These are phyloP conservation scores for Pseudonitzschia multistriata DNA, from an alignment of 108 stramenopile genomes.

Conservation along the genomic window DNA sequence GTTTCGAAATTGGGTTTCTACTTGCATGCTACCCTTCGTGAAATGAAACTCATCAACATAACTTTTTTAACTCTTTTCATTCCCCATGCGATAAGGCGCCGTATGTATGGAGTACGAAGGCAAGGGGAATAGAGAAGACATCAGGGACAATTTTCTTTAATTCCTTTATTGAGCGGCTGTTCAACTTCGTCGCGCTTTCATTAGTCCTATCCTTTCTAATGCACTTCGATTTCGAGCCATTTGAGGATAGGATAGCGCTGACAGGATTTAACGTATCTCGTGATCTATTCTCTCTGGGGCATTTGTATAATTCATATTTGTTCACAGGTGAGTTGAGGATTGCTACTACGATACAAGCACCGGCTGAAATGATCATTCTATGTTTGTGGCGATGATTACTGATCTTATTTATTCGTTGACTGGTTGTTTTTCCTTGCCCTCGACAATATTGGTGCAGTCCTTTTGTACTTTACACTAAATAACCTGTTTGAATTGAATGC, in stretches of 20 bases:
- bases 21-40: background rate
- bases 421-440: background rate
- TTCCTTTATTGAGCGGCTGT: slow-evolving; percentile 13
- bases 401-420: background rate
- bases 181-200: slow-evolving; percentile 27
- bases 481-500: slow-evolving; percentile 22
- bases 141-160: background rate
- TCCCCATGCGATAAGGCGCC: background rate
- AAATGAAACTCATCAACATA: background rate
- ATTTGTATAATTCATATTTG: slow-evolving; percentile 41
- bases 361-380: too few species aligned
- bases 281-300: slow-evolving; percentile 23
- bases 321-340: slow-evolving; percentile 16
- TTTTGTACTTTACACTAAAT: slow-evolving; percentile 25
- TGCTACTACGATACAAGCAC: too few species aligned
- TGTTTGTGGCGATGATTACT: background rate
- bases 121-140: slow-evolving; percentile 15
- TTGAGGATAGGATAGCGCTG: slow-evolving; percentile 20
- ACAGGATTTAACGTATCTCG: slow-evolving; percentile 19
- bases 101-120: slow-evolving; percentile 39
- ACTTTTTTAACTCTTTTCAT: background rate
- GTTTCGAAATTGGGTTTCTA: background rate
- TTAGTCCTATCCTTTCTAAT: slow-evolving; percentile 26
- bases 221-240: slow-evolving; percentile 36
- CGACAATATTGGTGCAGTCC: background rate